Percentiles rank a stretch among this genome's conserved stretches.
Evolutionary conservation across 208 protist species (phyloP).

Genomic region (Leishmania amazonensis): DNA sequence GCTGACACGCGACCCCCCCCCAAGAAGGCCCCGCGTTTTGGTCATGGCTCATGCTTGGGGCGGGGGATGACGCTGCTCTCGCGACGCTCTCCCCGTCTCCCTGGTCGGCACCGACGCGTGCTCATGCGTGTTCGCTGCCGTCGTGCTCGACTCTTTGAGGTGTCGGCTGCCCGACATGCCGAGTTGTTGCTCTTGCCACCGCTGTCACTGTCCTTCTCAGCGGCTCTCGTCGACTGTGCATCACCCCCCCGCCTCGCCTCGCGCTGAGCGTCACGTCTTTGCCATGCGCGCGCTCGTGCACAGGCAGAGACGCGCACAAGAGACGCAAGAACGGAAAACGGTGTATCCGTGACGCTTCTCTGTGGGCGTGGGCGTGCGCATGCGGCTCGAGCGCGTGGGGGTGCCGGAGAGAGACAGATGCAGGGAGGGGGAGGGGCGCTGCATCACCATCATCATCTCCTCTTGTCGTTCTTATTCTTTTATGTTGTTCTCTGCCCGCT

Average conservation of each 20-base stretch:
- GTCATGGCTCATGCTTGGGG: not conserved
- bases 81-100: not conserved
- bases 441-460: no score
- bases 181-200: not conserved
- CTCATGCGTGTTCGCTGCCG: not conserved
- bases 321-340: no score
- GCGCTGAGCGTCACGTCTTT: not conserved
- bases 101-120: not conserved
- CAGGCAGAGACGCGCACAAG: no score
- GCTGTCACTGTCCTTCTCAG: not conserved
- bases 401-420: not conserved
- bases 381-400: no score
- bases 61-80: not conserved
- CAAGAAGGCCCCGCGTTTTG: not conserved
- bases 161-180: not conserved
- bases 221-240: not conserved
- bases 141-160: not conserved
- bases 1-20: not conserved
- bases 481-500: not conserved
- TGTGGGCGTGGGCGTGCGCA: no score
- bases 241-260: not conserved
- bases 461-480: not conserved
- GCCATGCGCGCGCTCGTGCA: not conserved
- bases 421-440: not conserved
- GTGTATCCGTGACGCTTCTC: no score